phyloP scores from a whole-genome alignment of 441 rosid genomes.

The Manihot esculenta region DNA sequence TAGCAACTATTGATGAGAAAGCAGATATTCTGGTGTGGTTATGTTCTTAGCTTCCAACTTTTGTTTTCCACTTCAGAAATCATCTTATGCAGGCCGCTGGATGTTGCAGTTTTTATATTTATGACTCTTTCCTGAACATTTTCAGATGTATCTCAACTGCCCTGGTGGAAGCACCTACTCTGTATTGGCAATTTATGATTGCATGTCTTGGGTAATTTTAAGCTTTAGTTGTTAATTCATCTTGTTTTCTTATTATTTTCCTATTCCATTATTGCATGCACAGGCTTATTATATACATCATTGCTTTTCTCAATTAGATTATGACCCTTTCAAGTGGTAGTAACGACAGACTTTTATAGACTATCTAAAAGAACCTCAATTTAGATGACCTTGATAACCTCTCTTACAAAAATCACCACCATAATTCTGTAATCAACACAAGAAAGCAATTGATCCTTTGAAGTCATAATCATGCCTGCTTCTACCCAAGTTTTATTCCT shows the following conservation, averaged over 20 bases:
- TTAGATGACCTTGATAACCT: constrained; percentile 6
- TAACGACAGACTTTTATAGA: background rate
- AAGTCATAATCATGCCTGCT: no score
- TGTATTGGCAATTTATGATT: constrained; percentile 82
- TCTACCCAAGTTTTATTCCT: no score
- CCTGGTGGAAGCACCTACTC: constrained; percentile 95
- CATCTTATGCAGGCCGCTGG: background rate
- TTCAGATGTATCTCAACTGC: constrained; percentile 80
- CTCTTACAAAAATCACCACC: background rate
- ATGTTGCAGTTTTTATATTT: constrained; percentile 7
- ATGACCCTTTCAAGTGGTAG: constrained; percentile 1
- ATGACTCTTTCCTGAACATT: constrained; percentile 21
- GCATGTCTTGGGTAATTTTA: constrained; percentile 85
- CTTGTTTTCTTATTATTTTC: constrained; percentile 6
- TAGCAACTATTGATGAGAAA: constrained; percentile 73
- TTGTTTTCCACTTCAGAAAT: constrained; percentile 9
- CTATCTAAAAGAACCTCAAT: background rate
- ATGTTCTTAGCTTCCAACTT: constrained; percentile 15
- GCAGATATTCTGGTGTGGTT: constrained; percentile 74
- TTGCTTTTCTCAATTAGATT: background rate
- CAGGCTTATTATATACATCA: background rate
- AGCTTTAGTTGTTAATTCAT: background rate
- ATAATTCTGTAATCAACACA: background rate
- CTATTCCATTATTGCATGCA: background rate
- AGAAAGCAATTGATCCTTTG: constrained; percentile 7